These are phyloP conservation scores for Laguncularia racemosa DNA, from an alignment of 345 rosid species.

Conservation along the genomic window DNA sequence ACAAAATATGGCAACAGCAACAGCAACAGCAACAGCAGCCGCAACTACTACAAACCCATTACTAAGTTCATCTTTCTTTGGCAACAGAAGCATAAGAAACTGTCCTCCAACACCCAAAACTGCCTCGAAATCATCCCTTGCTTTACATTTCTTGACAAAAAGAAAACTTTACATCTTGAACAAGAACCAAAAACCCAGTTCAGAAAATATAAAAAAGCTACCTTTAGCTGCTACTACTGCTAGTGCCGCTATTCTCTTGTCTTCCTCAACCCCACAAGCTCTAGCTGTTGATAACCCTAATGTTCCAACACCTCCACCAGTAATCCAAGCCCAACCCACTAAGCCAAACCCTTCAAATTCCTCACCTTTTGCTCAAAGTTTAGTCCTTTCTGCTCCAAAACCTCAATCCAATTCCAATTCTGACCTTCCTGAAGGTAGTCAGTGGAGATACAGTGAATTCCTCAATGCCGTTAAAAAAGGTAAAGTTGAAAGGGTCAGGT, in stretches of 20 bases:
- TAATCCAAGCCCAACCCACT: conserved; percentile 27
- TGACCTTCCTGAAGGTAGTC: conserved; percentile 22
- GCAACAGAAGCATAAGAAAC: conserved; percentile 8
- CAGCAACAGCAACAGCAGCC: conserved; percentile 15
- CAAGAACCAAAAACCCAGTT: conserved; percentile 4
- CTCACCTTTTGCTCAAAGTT: conserved; percentile 34
- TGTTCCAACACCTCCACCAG: conserved; percentile 22
- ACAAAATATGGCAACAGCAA: not conserved
- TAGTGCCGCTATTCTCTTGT: conserved; percentile 26
- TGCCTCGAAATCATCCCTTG: conserved; percentile 7
- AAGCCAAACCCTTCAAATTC: conserved; percentile 17
- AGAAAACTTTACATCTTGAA: conserved; percentile 2
- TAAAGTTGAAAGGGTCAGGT: conserved; percentile 23
- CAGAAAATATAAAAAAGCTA: conserved; percentile 10
- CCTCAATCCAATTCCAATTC: conserved; percentile 19
- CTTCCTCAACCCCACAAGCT: conserved; percentile 29
- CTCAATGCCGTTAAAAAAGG: conserved; percentile 22
- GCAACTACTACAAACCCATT: conserved; percentile 17
- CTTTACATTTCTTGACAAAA: conserved; percentile 1
- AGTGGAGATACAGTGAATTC: conserved; percentile 25
- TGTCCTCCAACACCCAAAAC: conserved; percentile 25
- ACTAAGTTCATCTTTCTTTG: conserved; percentile 22
- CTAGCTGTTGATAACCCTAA: conserved; percentile 22
- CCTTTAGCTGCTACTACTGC: conserved; percentile 16
- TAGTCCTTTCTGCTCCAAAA: conserved; percentile 38